Conservation (phyloP, 306 rosid species). For the Albizia julibrissin region DNA sequence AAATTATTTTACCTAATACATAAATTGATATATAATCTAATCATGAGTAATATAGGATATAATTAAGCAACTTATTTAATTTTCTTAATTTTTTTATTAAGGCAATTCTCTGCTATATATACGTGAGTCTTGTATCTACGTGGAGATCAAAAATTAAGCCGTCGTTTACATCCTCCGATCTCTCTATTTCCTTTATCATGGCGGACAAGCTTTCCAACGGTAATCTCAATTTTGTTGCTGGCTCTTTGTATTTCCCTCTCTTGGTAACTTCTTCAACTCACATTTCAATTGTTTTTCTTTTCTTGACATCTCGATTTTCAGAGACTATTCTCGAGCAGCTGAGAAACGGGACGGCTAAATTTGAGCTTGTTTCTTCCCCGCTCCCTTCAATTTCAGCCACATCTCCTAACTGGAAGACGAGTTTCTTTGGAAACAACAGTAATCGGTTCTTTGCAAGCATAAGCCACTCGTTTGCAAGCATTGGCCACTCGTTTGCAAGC, state of each 20-base stretch:
- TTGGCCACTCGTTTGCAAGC: slow-evolving; percentile 45
- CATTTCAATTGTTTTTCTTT: slow-evolving; percentile 5
- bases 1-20: too few relatives aligned
- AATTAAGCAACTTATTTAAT: too few relatives aligned
- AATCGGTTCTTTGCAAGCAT: slow-evolving; percentile 75
- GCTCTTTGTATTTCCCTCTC: background rate
- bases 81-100: too few relatives aligned
- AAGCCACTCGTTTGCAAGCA: slow-evolving; percentile 53
- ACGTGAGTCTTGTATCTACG: too few relatives aligned
- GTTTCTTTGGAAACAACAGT: slow-evolving; percentile 41
- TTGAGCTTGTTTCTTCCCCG: slow-evolving; percentile 72
- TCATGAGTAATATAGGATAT: too few relatives aligned
- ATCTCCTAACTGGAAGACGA: slow-evolving; percentile 31
- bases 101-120: too few relatives aligned
- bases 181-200: slow-evolving; percentile 29
- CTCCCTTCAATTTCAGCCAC: slow-evolving; percentile 51
- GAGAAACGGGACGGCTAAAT: slow-evolving; percentile 68
- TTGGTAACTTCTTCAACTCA: background rate
- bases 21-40: too few relatives aligned
- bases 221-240: slow-evolving; percentile 8
- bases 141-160: too few relatives aligned
- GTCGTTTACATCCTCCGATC: too few relatives aligned
- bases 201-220: slow-evolving; percentile 48
- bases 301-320: slow-evolving; percentile 4
- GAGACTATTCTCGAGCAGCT: slow-evolving; percentile 68